These are phyloP conservation scores for Raffaelea deltoideospora DNA, from an alignment of 2,329 filamentous ascomycete species.

Conservation along the genomic window DNA sequence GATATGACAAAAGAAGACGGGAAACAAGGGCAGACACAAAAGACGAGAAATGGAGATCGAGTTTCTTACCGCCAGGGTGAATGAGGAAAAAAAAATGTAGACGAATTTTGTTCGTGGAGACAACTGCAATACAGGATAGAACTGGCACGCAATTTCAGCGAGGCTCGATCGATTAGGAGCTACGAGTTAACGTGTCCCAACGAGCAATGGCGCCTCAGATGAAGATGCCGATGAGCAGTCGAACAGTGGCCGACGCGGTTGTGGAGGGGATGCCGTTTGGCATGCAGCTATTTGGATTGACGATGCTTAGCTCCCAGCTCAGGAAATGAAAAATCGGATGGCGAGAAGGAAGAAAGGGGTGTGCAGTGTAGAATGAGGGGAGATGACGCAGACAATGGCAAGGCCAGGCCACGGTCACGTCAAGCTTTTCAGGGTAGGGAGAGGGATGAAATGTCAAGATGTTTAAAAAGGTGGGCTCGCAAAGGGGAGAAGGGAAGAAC, in stretches of 20 bases:
- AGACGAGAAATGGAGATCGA: neutral
- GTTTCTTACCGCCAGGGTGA: conserved; percentile 39
- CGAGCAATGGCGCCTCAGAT: conserved; percentile 24
- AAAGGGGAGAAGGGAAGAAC: too few relatives aligned
- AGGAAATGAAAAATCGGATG: too few relatives aligned
- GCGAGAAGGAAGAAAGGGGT: too few relatives aligned
- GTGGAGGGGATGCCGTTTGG: conserved; percentile 20
- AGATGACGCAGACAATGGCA: too few relatives aligned
- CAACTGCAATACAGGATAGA: conserved; percentile 14
- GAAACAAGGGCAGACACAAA: neutral
- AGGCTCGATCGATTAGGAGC: conserved; percentile 30
- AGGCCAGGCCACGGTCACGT: too few relatives aligned
- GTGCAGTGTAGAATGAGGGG: too few relatives aligned
- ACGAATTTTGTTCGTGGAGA: neutral
- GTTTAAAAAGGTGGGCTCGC: too few relatives aligned
- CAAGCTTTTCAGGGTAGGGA: too few relatives aligned
- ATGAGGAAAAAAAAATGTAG: neutral
- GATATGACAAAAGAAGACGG: neutral
- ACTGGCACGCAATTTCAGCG: conserved; percentile 33
- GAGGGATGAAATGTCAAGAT: too few relatives aligned
- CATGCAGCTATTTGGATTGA: conserved; percentile 32
- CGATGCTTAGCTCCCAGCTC: neutral
- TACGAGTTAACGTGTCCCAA: conserved; percentile 54
- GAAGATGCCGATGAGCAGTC: neutral
- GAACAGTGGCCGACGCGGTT: conserved; percentile 17